Evolutionary conservation across 371 early-diverging fungal species (phyloP), one percentile per base, ranked within the genome.

Genomic region (Batrachochytrium dendrobatidis): DNA sequence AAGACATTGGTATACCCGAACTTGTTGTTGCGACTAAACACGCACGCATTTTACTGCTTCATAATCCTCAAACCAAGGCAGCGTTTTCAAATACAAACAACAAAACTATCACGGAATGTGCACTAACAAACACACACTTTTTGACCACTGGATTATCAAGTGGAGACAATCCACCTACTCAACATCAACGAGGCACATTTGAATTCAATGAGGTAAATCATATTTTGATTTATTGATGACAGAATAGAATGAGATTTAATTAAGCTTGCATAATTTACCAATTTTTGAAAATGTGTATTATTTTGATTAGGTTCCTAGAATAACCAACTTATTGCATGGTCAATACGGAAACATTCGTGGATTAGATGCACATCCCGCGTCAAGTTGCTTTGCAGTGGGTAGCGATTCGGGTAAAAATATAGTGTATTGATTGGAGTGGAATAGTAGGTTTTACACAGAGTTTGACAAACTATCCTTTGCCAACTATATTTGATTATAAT

Each of bases 21-120:
- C 61, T 75, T 22, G 39, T 71, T 10, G 65, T 75, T 10, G 51
- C 62, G 10, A 75, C 76, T 1, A 59, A 58, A 25, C 66, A 69
- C 34, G 28, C 68, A 2, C 48, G 61, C 15, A 60, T 72, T 17
- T 35, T 70, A 8, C 58, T 66, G 20, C 24, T 73, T 26, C 34
- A 53, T n/a, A 28, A 24, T 24, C 51, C 4, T n/a, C n/a, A n/a
- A n/a, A n/a, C n/a, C n/a, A n/a, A n/a, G n/a, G n/a, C n/a, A n/a
- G n/a, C n/a, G n/a, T n/a, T n/a, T n/a, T n/a, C n/a, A n/a, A n/a
- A n/a, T n/a, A 53, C 65, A 8, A 61, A 53, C 4, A 39, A 64
- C 20, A 55, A 57, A 43, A 44, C 39, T 29, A 22, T 75, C 2
- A 39, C 70, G 39, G 64, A 70, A n/a, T n/a, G n/a, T n/a, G n/a